A percentile compares a stretch with the other conserved stretches of the same genome.
phyloP scores from a whole-genome alignment of 2,329 filamentous ascomycete species.

The Gnomoniopsis smithogilvyi region DNA sequence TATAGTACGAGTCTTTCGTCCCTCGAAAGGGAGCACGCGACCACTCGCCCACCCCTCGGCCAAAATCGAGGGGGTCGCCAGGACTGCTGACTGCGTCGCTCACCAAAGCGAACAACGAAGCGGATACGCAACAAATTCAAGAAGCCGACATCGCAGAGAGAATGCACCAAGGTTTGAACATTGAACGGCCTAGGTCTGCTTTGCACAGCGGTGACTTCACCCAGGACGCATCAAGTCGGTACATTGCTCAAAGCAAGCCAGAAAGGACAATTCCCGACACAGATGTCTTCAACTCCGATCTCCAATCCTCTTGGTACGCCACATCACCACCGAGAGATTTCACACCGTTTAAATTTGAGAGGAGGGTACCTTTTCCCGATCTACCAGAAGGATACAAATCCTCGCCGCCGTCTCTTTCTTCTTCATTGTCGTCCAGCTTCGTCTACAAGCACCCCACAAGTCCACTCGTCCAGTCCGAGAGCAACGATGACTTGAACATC shows the following conservation, averaged over 20 bases:
- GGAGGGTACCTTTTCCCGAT: constrained; percentile 19
- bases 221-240: constrained; percentile 30
- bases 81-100: constrained; percentile 44
- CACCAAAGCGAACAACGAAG: constrained; percentile 40
- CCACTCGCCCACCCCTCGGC: constrained; percentile 34
- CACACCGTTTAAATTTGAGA: constrained; percentile 42
- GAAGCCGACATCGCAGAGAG: constrained; percentile 38
- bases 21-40: constrained; percentile 30
- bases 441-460: constrained; percentile 86
- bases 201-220: constrained; percentile 68
- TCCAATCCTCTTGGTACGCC: constrained; percentile 42
- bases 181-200: constrained; percentile 79
- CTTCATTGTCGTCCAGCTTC: constrained; percentile 75
- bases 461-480: constrained; percentile 84
- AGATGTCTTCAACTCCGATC: constrained; percentile 16
- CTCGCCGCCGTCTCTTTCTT: constrained; percentile 61
- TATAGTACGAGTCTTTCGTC: constrained; percentile 40
- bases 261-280: constrained; percentile 6
- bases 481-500: constrained; percentile 71
- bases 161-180: constrained; percentile 56
- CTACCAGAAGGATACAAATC: constrained; percentile 36
- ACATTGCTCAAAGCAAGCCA: constrained; percentile 21
- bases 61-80: constrained; percentile 33
- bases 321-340: constrained; percentile 56
- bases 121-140: constrained; percentile 24